These are phyloP conservation scores for Quambalaria eucalypti DNA, from an alignment of 1,284 basidiomycete genomes.

Conservation along the genomic window DNA sequence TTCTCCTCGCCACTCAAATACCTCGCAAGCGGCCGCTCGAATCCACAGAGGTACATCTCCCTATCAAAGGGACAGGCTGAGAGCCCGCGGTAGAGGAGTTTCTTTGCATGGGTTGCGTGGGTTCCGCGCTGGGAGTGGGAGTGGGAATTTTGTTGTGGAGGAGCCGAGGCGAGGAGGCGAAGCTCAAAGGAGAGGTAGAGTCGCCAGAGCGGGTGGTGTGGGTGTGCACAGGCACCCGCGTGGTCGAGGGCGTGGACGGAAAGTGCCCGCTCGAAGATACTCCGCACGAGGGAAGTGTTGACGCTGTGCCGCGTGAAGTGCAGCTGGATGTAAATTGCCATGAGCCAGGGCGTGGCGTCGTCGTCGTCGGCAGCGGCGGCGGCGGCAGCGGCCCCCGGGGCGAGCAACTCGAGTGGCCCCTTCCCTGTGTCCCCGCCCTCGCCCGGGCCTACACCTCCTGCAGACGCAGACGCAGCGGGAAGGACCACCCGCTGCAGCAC, in stretches of 20 bases:
- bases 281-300: background rate
- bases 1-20: background rate
- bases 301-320: background rate
- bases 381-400: too few species aligned
- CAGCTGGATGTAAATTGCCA: background rate
- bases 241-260: background rate
- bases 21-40: background rate
- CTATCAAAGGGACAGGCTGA: background rate
- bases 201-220: background rate
- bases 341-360: background rate
- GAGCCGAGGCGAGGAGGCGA: background rate
- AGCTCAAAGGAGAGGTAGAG: conserved; percentile 1
- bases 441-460: too few species aligned
- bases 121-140: too few species aligned
- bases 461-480: too few species aligned
- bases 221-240: background rate
- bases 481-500: background rate
- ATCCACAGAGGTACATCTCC: background rate
- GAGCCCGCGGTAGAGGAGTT: background rate
- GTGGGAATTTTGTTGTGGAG: too few species aligned
- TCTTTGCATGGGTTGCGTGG: background rate
- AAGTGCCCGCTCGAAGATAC: background rate
- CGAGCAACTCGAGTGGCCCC: background rate
- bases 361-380: background rate
- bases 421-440: too few species aligned